A percentile compares a stretch with the other conserved stretches of the same genome.
These are phyloP conservation scores for Populus tremula DNA, from an alignment of 345 rosid species.

Conservation along the genomic window DNA sequence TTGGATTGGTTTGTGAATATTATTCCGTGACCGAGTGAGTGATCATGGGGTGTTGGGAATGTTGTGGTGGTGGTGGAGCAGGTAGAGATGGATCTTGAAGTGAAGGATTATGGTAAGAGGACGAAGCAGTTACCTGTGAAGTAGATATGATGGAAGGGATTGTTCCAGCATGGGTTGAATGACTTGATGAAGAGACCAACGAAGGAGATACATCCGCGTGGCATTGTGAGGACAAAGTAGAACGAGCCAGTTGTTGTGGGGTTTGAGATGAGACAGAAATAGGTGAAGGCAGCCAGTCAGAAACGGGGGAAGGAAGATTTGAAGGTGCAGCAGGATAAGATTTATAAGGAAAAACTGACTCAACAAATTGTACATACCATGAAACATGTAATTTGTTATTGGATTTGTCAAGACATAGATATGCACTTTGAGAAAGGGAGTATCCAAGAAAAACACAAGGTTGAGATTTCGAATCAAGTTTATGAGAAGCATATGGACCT, in stretches of 20 bases:
- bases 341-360: too few species aligned
- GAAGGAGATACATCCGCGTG: background rate
- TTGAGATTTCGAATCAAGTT: background rate
- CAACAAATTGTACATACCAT: too few species aligned
- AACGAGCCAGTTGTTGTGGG: background rate
- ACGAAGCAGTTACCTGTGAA: fast-evolving
- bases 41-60: background rate
- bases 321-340: too few species aligned
- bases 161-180: fast-evolving
- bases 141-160: background rate
- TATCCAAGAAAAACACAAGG: background rate
- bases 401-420: background rate
- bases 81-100: too few species aligned
- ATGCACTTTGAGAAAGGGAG: fast-evolving
- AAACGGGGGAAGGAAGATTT: too few species aligned
- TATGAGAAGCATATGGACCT: fast-evolving
- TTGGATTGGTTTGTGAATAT: background rate
- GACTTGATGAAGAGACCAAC: background rate
- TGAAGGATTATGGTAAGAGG: background rate
- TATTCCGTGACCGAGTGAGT: fast-evolving
- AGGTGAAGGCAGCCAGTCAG: fast-evolving
- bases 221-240: fast-evolving
- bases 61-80: background rate
- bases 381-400: background rate
- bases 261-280: background rate